phyloP scores from a whole-genome alignment of 768 basidiomycete species.

The Clitopilus passeckerianus region DNA sequence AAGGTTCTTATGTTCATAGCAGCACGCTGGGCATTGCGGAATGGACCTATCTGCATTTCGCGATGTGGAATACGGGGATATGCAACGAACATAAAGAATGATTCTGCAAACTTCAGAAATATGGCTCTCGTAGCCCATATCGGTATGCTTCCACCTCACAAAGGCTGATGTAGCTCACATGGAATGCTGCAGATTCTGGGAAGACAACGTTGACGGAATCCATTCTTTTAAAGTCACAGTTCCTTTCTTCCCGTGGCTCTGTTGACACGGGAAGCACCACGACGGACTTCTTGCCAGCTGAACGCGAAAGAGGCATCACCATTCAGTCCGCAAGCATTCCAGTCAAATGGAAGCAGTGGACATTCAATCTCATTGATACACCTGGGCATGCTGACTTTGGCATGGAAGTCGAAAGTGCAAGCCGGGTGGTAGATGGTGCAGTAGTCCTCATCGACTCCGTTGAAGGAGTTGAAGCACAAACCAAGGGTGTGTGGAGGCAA shows the following conservation, averaged over 20 bases:
- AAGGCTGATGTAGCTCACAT: too few species aligned
- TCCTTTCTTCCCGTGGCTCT: slow-evolving; percentile 68
- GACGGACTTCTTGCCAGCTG: slow-evolving; percentile 86
- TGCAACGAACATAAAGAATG: slow-evolving; percentile 13
- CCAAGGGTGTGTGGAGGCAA: slow-evolving; percentile 85
- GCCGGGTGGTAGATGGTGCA: slow-evolving; percentile 85
- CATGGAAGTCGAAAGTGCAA: slow-evolving; percentile 96
- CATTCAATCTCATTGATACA: slow-evolving; percentile 85
- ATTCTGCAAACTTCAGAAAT: slow-evolving; percentile 55
- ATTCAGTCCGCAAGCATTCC: slow-evolving; percentile 92
- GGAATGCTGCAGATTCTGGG: slow-evolving; percentile 62
- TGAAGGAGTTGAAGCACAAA: slow-evolving; percentile 89
- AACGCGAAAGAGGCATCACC: slow-evolving; percentile 87
- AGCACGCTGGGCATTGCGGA: slow-evolving; percentile 10
- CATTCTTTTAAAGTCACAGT: slow-evolving; percentile 70
- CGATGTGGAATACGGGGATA: not conserved
- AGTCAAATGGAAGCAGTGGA: slow-evolving; percentile 80
- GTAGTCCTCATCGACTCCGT: slow-evolving; percentile 87
- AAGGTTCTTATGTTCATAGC: slow-evolving; percentile 11
- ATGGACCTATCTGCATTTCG: not conserved
- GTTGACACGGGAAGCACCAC: slow-evolving; percentile 90
- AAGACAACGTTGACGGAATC: slow-evolving; percentile 90
- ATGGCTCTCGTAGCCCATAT: slow-evolving; percentile 90
- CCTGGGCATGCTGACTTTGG: slow-evolving; percentile 94
- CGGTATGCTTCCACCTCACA: slow-evolving; percentile 35